These are phyloP conservation scores for Herpotrichia juniperi DNA, from an alignment of 2,329 filamentous ascomycete species.

Conservation along the genomic window DNA sequence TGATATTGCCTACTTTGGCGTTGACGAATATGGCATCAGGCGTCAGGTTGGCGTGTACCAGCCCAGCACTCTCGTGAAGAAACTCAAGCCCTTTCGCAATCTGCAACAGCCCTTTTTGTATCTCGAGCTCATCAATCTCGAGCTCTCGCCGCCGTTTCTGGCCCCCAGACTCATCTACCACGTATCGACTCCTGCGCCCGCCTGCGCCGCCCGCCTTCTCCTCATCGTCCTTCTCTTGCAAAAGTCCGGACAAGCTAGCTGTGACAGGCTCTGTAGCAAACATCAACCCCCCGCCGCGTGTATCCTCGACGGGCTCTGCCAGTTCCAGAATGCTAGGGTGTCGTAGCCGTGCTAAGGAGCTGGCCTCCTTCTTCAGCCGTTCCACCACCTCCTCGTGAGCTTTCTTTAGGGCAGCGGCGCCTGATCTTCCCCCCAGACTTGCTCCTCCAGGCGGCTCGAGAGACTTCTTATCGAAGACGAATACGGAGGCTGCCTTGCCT, in stretches of 20 bases:
- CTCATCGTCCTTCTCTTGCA: constrained; percentile 89
- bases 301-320: constrained; percentile 94
- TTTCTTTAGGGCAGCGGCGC: constrained; percentile 74
- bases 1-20: constrained; percentile 69
- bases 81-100: constrained; percentile 95
- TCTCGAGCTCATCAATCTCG: constrained; percentile 95
- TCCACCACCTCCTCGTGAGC: constrained; percentile 90
- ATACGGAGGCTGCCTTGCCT: constrained; percentile 86
- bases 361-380: constrained; percentile 87
- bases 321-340: constrained; percentile 93
- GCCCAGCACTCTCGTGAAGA: constrained; percentile 88
- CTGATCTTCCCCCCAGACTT: constrained; percentile 62
- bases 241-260: constrained; percentile 79
- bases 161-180: constrained; percentile 79
- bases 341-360: constrained; percentile 82
- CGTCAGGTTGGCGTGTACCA: constrained; percentile 93
- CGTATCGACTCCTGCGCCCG: constrained; percentile 76
- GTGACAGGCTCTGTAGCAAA: constrained; percentile 94
- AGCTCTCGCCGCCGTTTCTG: constrained; percentile 74
- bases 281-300: constrained; percentile 85
- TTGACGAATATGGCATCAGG: constrained; percentile 95
- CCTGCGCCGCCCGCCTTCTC: constrained; percentile 72
- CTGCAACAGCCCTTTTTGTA: constrained; percentile 94
- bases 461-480: constrained; percentile 90
- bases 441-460: constrained; percentile 73